These are phyloP conservation scores for Phalaenopsis aphrodite DNA, from an alignment of 106 monocot genomes.

Conservation along the genomic window DNA sequence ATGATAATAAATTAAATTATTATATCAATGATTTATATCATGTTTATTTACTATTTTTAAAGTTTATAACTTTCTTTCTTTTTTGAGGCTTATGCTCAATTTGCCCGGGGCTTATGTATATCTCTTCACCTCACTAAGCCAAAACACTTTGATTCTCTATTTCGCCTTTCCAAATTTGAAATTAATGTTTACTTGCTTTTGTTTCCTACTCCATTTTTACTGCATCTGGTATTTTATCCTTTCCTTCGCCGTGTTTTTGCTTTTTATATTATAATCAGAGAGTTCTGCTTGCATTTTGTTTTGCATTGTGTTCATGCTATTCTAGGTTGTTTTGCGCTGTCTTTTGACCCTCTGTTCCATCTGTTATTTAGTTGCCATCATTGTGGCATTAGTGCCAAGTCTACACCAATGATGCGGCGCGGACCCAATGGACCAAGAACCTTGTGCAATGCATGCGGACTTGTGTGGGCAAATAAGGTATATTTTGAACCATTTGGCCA, in stretches of 20 bases:
- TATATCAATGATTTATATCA: too few relatives aligned
- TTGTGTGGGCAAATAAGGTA: constrained; percentile 76
- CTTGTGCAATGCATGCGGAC: constrained; percentile 73
- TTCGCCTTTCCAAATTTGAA: too few relatives aligned
- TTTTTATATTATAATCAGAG: neutral
- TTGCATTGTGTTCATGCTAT: neutral
- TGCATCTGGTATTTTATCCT: neutral
- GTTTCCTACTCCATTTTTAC: neutral
- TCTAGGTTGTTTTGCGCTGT: neutral
- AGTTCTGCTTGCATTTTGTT: neutral
- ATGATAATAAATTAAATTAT: too few relatives aligned
- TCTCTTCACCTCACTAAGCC: too few relatives aligned
- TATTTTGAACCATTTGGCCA: neutral
- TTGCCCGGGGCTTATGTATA: too few relatives aligned
- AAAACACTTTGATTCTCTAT: too few relatives aligned
- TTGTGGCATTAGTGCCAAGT: constrained; percentile 44
- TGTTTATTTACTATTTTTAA: too few relatives aligned
- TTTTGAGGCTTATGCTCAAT: too few relatives aligned
- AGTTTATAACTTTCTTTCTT: too few relatives aligned
- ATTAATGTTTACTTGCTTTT: neutral
- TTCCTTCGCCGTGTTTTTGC: neutral
- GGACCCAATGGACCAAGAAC: constrained; percentile 73
- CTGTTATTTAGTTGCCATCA: constrained; percentile 47
- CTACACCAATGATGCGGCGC: constrained; percentile 73
- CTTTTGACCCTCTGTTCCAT: neutral